These are phyloP conservation scores for Hanseniaspora jakobsenii DNA, from an alignment of 805 yeast genomes.

Conservation along the genomic window DNA sequence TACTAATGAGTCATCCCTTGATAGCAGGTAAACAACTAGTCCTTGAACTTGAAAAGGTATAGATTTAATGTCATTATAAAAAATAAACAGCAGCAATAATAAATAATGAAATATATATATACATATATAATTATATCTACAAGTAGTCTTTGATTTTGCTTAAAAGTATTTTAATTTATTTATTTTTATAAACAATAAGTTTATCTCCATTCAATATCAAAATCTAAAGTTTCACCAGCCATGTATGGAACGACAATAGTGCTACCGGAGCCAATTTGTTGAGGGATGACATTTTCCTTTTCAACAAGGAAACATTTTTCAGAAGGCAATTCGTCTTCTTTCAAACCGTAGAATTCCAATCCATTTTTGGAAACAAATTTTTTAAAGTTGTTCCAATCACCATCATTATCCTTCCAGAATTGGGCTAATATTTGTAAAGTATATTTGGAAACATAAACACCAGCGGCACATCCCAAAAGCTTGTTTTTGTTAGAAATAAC, in stretches of 20 bases:
- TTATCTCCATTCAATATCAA: slow-evolving; percentile 62
- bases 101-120: too few relatives aligned
- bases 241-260: slow-evolving; percentile 68
- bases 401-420: slow-evolving; percentile 48
- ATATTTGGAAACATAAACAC: slow-evolving; percentile 82
- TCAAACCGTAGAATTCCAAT: slow-evolving; percentile 48
- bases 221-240: slow-evolving; percentile 63
- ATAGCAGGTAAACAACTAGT: slow-evolving; percentile 51
- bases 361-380: slow-evolving; percentile 71
- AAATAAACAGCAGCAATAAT: too few relatives aligned
- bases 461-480: slow-evolving; percentile 88
- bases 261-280: slow-evolving; percentile 40
- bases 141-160: too few relatives aligned
- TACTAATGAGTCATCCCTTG: slow-evolving; percentile 54
- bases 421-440: slow-evolving; percentile 79
- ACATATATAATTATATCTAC: too few relatives aligned
- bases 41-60: slow-evolving; percentile 43
- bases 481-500: slow-evolving; percentile 67
- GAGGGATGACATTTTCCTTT: slow-evolving; percentile 39
- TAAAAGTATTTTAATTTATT: slow-evolving; percentile 79
- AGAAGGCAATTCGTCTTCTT: slow-evolving; percentile 34
- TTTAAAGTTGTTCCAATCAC: slow-evolving; percentile 52
- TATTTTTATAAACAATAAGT: slow-evolving; percentile 33
- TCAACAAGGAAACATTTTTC: slow-evolving; percentile 42
- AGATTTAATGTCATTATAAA: slow-evolving; percentile 74